Evolutionary conservation across 2,329 filamentous ascomycete genomes (phyloP).

Genomic region (Thelonectria olida): DNA sequence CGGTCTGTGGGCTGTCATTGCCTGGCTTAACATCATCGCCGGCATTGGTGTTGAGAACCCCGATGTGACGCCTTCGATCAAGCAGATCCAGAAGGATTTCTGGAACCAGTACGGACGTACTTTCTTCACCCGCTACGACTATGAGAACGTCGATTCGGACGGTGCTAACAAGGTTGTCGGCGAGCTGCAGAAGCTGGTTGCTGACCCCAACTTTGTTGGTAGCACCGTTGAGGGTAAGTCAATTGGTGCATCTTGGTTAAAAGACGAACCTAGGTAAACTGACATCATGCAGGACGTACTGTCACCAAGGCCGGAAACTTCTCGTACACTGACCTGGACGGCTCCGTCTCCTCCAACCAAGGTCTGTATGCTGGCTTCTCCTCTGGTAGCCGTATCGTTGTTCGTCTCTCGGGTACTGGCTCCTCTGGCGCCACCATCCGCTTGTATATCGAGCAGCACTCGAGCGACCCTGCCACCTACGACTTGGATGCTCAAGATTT

Average conservation of each 20-base stretch:
- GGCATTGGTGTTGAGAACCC: conserved; percentile 86
- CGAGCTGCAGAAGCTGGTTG: conserved; percentile 81
- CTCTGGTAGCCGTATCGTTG: conserved; percentile 93
- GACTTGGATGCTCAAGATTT: conserved; percentile 90
- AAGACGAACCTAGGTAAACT: conserved; percentile 17
- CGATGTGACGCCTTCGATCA: conserved; percentile 86
- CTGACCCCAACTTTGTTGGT: conserved; percentile 78
- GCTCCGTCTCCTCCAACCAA: conserved; percentile 94
- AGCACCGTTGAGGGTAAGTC: conserved; percentile 76
- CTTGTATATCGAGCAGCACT: conserved; percentile 97
- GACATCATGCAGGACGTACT: conserved; percentile 68
- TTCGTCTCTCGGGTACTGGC: conserved; percentile 93
- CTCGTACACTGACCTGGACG: conserved; percentile 98
- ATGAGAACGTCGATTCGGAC: conserved; percentile 92
- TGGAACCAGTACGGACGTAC: conserved; percentile 96
- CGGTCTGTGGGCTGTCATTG: conserved; percentile 95
- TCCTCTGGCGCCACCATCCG: conserved; percentile 96
- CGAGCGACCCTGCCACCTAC: conserved; percentile 80
- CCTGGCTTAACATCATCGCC: conserved; percentile 98
- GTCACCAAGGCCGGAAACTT: conserved; percentile 94
- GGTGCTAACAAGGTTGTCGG: conserved; percentile 91
- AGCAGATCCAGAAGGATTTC: conserved; percentile 96
- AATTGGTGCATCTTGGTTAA: conserved; percentile 20
- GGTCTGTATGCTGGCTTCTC: conserved; percentile 95
- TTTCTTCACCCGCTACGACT: conserved; percentile 99